These are phyloP conservation scores for Nevesoporus exiguus DNA, from an alignment of 768 basidiomycete genomes.

Conservation along the genomic window DNA sequence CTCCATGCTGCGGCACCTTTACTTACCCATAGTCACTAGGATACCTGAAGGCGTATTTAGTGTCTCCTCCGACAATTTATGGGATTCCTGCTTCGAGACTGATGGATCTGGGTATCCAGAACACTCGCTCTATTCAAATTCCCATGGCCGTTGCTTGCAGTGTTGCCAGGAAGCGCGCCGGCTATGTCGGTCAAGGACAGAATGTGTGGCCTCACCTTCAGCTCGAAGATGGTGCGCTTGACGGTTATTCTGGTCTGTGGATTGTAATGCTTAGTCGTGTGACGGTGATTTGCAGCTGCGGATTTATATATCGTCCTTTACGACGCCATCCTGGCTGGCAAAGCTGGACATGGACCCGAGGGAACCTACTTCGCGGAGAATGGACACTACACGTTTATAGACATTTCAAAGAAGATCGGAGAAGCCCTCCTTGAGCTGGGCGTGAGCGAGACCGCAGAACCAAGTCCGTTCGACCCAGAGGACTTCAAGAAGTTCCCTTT, in stretches of 20 bases:
- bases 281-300: conserved; percentile 14
- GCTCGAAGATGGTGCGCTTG: conserved; percentile 40
- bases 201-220: conserved; percentile 63
- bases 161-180: conserved; percentile 49
- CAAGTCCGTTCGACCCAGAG: conserved; percentile 40
- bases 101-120: conserved; percentile 42
- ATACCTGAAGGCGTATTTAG: conserved; percentile 36
- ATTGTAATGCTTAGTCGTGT: neutral
- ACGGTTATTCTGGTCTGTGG: neutral
- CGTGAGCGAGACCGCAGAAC: conserved; percentile 23
- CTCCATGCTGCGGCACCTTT: neutral
- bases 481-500: conserved; percentile 8
- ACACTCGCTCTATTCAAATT: conserved; percentile 54
- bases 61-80: conserved; percentile 58
- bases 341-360: conserved; percentile 32
- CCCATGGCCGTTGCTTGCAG: conserved; percentile 45
- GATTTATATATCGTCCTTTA: conserved; percentile 46
- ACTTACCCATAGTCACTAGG: conserved; percentile 8
- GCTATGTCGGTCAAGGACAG: conserved; percentile 56
- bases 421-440: conserved; percentile 25
- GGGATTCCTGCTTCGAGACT: conserved; percentile 49
- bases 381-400: conserved; percentile 46
- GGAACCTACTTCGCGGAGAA: conserved; percentile 55
- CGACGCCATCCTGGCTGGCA: conserved; percentile 32
- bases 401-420: conserved; percentile 43